Evolutionary conservation across 306 rosid species (phyloP).

Genomic region (Ormosia emarginata): DNA sequence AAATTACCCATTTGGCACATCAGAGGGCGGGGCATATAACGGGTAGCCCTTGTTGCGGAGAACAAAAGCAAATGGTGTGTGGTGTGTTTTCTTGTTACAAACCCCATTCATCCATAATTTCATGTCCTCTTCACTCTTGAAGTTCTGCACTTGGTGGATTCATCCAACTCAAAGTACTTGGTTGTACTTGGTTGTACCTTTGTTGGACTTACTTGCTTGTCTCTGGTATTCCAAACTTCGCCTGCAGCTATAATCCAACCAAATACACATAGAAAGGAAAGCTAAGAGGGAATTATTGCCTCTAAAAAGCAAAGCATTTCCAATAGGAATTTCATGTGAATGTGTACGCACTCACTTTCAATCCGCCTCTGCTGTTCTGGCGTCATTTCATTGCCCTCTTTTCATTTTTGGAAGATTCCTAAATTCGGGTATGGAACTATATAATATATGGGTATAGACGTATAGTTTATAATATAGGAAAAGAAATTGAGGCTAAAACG

Average conservation of each 20-base stretch:
- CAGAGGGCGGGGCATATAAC: conserved; percentile 7
- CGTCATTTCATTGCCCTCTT: conserved; percentile 16
- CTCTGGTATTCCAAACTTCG: neutral
- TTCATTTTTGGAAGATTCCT: conserved; percentile 32
- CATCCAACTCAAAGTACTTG: neutral
- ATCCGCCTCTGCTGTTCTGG: neutral
- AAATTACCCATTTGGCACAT: neutral
- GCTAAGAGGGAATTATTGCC: neutral
- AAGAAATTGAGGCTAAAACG: neutral
- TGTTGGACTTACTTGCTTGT: neutral
- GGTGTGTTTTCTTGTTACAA: neutral
- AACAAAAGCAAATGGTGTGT: conserved; percentile 17
- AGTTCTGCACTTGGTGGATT: neutral
- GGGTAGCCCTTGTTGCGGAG: neutral
- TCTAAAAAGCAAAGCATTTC: conserved; percentile 7
- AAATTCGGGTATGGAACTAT: neutral
- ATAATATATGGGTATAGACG: neutral
- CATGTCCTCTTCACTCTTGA: neutral
- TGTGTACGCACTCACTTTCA: conserved; percentile 3
- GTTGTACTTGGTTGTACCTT: neutral
- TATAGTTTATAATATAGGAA: conserved; percentile 3
- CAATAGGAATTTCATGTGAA: neutral
- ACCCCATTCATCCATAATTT: neutral
- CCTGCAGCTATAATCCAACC: neutral
- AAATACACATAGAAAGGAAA: neutral